These are phyloP conservation scores for Kwoniella mangroviensis DNA, from an alignment of 768 basidiomycete species.

Conservation along the genomic window DNA sequence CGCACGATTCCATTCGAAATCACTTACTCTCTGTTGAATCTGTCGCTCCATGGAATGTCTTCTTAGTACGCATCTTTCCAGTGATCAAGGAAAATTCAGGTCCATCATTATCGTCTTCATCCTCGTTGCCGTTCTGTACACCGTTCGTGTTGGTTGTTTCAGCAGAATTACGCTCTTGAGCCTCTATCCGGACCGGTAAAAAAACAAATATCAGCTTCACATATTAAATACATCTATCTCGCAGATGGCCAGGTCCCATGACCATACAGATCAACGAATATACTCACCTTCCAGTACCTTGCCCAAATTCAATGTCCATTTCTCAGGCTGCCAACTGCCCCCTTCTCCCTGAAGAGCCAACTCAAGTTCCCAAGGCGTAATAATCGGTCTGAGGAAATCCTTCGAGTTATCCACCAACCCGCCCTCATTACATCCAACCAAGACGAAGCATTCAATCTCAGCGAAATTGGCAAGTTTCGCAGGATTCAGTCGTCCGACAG, in stretches of 20 bases:
- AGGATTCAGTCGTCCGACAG: slow-evolving; percentile 92
- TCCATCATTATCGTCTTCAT: slow-evolving; percentile 65
- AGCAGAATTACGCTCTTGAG: slow-evolving; percentile 16
- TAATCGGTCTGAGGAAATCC: slow-evolving; percentile 88
- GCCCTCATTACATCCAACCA: slow-evolving; percentile 94
- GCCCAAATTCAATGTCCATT: slow-evolving; percentile 78
- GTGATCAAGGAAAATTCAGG: slow-evolving; percentile 85
- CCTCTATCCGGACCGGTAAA: neutral
- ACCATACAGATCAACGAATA: neutral
- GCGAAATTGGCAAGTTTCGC: slow-evolving; percentile 94
- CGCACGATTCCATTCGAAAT: neutral
- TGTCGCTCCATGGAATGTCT: slow-evolving; percentile 28
- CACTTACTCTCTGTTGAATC: slow-evolving; percentile 24
- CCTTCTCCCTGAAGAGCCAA: slow-evolving; percentile 79
- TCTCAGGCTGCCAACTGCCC: slow-evolving; percentile 61
- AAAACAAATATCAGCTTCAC: neutral
- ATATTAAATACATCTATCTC: neutral
- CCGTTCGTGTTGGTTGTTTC: slow-evolving; percentile 10
- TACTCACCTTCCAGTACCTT: slow-evolving; percentile 54
- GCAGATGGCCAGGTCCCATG: neutral
- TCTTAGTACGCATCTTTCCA: slow-evolving; percentile 75
- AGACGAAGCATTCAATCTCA: slow-evolving; percentile 93
- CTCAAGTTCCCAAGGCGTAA: slow-evolving; percentile 90
- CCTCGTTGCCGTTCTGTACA: slow-evolving; percentile 19
- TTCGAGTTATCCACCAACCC: slow-evolving; percentile 66